Conservation (phyloP, 192 early-diverging fungal genomes). For the Chytriomyces confervae region DNA sequence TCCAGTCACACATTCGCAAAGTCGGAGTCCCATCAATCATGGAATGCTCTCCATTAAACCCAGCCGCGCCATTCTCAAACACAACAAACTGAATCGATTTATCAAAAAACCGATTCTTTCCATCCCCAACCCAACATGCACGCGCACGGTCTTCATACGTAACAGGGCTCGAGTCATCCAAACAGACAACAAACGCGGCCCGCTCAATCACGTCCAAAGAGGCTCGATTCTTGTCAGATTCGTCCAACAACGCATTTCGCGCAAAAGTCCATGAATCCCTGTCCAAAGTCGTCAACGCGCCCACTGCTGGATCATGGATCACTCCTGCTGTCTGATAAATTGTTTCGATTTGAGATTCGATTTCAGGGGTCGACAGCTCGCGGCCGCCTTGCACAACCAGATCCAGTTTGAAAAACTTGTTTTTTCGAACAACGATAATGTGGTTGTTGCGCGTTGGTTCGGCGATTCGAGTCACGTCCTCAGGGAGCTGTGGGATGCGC, state of each 20-base stretch:
- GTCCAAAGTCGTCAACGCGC: conserved; percentile 86
- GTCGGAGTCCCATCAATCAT: conserved; percentile 94
- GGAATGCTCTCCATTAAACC: conserved; percentile 84
- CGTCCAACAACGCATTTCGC: conserved; percentile 68
- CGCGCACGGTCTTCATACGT: conserved; percentile 84
- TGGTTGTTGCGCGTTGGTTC: conserved; percentile 78
- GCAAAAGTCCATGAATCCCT: conserved; percentile 90
- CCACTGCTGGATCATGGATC: conserved; percentile 73
- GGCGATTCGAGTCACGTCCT: conserved; percentile 73
- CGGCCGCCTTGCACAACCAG: conserved; percentile 65
- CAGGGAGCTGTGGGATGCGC: conserved; percentile 85
- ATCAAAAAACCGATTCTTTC: conserved; percentile 96
- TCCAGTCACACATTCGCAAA: conserved; percentile 82
- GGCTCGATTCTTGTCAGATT: conserved; percentile 64
- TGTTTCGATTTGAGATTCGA: conserved; percentile 74
- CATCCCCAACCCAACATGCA: conserved; percentile 96
- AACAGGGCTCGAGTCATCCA: conserved; percentile 84
- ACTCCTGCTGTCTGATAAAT: conserved; percentile 73
- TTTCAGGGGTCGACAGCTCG: conserved; percentile 79
- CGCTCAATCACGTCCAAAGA: conserved; percentile 82
- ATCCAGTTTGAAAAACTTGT: conserved; percentile 79
- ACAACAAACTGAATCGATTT: conserved; percentile 95
- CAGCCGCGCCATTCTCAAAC: conserved; percentile 96
- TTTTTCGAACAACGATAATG: conserved; percentile 85
- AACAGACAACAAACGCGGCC: conserved; percentile 84